Evolutionary conservation across 768 basidiomycete species (phyloP).

Genomic region (Galerina sulciceps): DNA sequence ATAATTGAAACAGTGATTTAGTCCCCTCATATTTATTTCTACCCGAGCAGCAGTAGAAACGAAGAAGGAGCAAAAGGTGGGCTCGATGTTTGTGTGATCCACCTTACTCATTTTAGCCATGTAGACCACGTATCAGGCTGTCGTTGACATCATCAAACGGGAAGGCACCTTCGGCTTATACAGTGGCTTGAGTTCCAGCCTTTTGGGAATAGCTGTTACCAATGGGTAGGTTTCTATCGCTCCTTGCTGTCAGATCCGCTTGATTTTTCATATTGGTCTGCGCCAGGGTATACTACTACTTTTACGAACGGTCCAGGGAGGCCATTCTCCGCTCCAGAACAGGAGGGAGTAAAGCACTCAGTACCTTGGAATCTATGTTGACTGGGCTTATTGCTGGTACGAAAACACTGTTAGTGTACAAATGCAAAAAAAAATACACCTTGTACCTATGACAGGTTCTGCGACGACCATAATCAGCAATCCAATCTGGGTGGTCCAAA

Average conservation of each 20-base stretch:
- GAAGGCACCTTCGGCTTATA: constrained; percentile 89
- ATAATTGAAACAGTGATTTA: constrained; percentile 30
- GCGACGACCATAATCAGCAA: constrained; percentile 90
- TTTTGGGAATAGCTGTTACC: constrained; percentile 91
- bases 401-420: constrained; percentile 3
- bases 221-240: constrained; percentile 65
- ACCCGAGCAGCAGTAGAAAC: constrained; percentile 93
- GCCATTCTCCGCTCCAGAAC: constrained; percentile 56
- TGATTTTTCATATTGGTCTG: constrained; percentile 3
- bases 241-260: neutral
- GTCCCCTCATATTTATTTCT: constrained; percentile 90
- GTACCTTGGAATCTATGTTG: constrained; percentile 87
- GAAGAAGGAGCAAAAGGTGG: constrained; percentile 76
- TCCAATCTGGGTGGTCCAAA: constrained; percentile 97
- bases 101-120: constrained; percentile 2
- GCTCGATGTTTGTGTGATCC: constrained; percentile 6
- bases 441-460: constrained; percentile 55
- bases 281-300: constrained; percentile 88
- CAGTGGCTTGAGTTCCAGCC: constrained; percentile 81
- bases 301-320: constrained; percentile 75
- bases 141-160: constrained; percentile 76
- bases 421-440: neutral
- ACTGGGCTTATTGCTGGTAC: constrained; percentile 86
- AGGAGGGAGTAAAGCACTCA: constrained; percentile 68
- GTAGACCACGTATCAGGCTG: constrained; percentile 67